Percentiles rank a stretch among this genome's conserved stretches.
Conservation (phyloP, 2,329 filamentous ascomycete species). For the Hymenoscyphus scutula region DNA sequence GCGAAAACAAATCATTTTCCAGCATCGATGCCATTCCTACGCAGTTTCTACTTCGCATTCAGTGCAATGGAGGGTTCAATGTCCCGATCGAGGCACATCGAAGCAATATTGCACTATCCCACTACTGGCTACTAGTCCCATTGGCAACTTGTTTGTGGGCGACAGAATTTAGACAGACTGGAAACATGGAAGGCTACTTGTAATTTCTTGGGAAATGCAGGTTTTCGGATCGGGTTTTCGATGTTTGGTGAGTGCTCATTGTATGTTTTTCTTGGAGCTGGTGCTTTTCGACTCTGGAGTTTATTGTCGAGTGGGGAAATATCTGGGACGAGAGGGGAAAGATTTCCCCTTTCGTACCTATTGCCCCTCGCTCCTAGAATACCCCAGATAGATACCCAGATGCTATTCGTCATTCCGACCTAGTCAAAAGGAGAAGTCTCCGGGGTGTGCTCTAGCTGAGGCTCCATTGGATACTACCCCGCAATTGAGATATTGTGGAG, state of each 20-base stretch:
- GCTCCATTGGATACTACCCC: neutral
- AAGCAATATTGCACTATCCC: too few species aligned
- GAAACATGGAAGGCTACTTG: neutral
- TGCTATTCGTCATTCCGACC: neutral
- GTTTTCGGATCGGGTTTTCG: neutral
- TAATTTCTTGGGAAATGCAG: neutral
- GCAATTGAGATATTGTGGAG: neutral
- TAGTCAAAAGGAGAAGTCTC: slow-evolving; percentile 1
- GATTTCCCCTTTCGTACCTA: neutral
- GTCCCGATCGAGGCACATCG: neutral
- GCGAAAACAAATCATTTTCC: neutral
- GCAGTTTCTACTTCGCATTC: neutral
- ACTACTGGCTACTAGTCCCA: neutral
- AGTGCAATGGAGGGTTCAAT: neutral
- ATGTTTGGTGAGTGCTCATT: neutral
- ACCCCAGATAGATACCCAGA: too few species aligned
- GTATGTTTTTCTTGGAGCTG: neutral
- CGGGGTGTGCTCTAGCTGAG: neutral
- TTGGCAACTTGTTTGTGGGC: neutral
- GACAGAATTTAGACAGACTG: neutral
- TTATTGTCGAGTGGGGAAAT: neutral
- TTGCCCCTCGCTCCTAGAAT: neutral
- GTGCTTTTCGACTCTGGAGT: neutral
- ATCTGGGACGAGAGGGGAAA: neutral
- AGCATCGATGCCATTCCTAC: neutral